Percentiles rank a stretch among this genome's conserved stretches.
phyloP scores from a whole-genome alignment of 2,329 filamentous ascomycete species.

The Colletotrichum navitas region DNA sequence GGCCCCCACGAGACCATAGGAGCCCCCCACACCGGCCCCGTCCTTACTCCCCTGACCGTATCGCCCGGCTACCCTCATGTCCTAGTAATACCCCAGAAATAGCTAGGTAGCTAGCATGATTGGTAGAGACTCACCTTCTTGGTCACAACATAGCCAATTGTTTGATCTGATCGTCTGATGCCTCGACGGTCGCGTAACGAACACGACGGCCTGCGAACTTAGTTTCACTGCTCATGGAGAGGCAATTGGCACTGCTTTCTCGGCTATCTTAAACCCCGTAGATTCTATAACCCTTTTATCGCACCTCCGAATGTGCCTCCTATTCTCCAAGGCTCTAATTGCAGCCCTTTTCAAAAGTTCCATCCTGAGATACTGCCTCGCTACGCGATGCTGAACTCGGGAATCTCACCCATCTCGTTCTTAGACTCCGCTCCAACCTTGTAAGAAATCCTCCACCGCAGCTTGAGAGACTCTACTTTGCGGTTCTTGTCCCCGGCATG shows the following conservation, averaged over 20 bases:
- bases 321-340: constrained; percentile 11
- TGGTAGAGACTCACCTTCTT: not conserved
- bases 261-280: constrained; percentile 22
- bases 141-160: not conserved
- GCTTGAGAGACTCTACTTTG: constrained; percentile 84
- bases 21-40: constrained; percentile 16
- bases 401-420: constrained; percentile 88
- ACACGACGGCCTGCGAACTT: constrained; percentile 9
- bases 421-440: constrained; percentile 74
- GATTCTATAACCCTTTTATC: constrained; percentile 27
- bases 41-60: not conserved
- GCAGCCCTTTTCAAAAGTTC: not conserved
- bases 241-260: constrained; percentile 1
- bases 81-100: not conserved
- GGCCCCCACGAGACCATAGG: constrained; percentile 6
- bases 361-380: not conserved
- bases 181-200: not conserved
- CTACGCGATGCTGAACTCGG: constrained; percentile 80
- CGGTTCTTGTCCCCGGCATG: constrained; percentile 76
- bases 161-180: not conserved
- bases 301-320: not conserved
- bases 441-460: constrained; percentile 91
- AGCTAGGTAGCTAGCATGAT: not conserved
- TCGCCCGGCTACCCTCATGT: not conserved
- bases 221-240: constrained; percentile 4